phyloP scores from a whole-genome alignment of 768 basidiomycete genomes.

The Pleurotus djamor region DNA sequence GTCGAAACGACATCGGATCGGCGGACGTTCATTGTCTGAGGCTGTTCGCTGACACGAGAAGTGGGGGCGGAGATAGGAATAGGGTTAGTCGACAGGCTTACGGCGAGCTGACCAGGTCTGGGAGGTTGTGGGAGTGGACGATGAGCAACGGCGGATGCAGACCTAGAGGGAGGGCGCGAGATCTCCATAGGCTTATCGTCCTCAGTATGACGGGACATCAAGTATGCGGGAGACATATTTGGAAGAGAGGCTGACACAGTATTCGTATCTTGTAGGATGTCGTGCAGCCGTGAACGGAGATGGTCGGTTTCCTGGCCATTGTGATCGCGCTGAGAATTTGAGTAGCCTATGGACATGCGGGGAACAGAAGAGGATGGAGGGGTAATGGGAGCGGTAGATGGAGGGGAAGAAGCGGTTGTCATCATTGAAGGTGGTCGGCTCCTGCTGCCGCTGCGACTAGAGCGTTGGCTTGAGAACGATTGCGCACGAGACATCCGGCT shows the following conservation, averaged over 20 bases:
- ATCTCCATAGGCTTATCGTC: slow-evolving; percentile 14
- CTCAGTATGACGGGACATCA: slow-evolving; percentile 15
- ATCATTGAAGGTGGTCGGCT: slow-evolving; percentile 4
- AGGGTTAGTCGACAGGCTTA: slow-evolving; percentile 9
- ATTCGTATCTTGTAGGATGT: slow-evolving; percentile 40
- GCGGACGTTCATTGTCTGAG: slow-evolving; percentile 7
- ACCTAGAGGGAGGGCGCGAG: slow-evolving; percentile 13
- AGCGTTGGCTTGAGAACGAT: slow-evolving; percentile 19
- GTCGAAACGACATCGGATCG: slow-evolving; percentile 32
- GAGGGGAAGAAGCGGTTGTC: background rate
- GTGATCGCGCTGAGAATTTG: slow-evolving; percentile 16
- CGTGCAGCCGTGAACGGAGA: slow-evolving; percentile 38
- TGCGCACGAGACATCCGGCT: slow-evolving; percentile 14
- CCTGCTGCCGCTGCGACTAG: slow-evolving; percentile 1
- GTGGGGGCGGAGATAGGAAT: slow-evolving; percentile 11
- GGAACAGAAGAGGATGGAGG: slow-evolving; percentile 17
- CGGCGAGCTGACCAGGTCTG: slow-evolving; percentile 10
- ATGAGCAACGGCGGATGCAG: slow-evolving; percentile 13
- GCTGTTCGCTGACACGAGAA: slow-evolving; percentile 14
- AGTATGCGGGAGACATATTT: slow-evolving; percentile 26
- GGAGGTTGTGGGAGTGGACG: slow-evolving; percentile 13
- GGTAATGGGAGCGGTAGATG: slow-evolving; percentile 13
- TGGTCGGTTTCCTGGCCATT: slow-evolving; percentile 24
- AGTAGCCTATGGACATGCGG: slow-evolving; percentile 14
- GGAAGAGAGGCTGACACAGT: slow-evolving; percentile 41